Conservation (phyloP, 306 rosid genomes). For the Ormosia semicastrata region DNA sequence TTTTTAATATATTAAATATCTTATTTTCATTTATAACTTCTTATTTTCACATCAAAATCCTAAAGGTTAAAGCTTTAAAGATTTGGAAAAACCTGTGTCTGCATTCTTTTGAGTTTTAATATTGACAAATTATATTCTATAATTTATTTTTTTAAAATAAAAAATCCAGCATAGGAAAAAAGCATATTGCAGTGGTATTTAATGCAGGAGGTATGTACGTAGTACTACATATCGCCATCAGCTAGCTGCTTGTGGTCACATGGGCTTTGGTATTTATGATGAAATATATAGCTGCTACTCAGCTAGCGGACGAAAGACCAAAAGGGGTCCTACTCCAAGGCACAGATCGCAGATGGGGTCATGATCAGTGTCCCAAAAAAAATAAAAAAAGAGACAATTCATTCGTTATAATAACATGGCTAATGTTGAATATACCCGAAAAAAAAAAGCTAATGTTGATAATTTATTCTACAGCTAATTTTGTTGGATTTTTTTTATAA, state of each 20-base stretch:
- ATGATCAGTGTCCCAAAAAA: background rate
- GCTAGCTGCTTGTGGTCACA: slow-evolving; percentile 1
- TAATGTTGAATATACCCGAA: too few species aligned
- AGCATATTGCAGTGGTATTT: slow-evolving; percentile 1
- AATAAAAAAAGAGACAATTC: background rate
- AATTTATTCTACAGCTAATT: too few species aligned
- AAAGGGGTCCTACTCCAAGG: background rate
- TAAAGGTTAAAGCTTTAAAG: too few species aligned
- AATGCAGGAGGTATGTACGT: slow-evolving; percentile 4
- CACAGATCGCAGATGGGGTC: background rate
- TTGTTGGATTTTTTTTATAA: too few species aligned
- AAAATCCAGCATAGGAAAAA: background rate
- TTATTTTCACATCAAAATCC: too few species aligned
- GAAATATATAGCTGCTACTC: background rate
- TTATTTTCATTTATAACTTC: too few species aligned
- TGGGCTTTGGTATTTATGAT: slow-evolving; percentile 16
- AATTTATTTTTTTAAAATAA: background rate
- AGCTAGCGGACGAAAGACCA: background rate
- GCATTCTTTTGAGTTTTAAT: background rate
- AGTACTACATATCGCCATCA: background rate
- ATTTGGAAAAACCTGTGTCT: background rate
- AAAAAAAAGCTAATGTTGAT: too few species aligned
- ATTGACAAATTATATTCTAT: background rate
- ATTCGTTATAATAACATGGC: background rate
- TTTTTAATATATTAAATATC: too few species aligned